A percentile compares a stretch with the other conserved stretches of the same genome.
Evolutionary conservation across 805 yeast species (phyloP).

Genomic region (Zygotorulaspora florentina): DNA sequence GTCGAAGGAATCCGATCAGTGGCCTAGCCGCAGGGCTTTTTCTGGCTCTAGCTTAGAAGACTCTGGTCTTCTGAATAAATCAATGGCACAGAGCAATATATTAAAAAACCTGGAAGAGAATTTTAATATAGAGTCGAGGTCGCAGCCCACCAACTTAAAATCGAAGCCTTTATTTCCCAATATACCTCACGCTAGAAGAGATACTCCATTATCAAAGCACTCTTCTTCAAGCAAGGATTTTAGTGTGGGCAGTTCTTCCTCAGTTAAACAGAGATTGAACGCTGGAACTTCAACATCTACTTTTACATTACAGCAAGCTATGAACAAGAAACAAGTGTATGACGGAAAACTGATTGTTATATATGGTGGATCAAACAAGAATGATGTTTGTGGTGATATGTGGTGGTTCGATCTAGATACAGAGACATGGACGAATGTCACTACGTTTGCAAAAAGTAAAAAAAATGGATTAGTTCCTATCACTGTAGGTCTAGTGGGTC

Average conservation of each 20-base stretch:
- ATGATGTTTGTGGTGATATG: slow-evolving; percentile 42
- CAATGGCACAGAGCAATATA: slow-evolving; percentile 14
- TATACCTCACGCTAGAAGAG: slow-evolving; percentile 17
- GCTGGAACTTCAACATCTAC: slow-evolving; percentile 3
- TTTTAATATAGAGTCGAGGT: slow-evolving; percentile 17
- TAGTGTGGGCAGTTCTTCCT: background rate
- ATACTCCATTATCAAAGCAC: slow-evolving; percentile 4
- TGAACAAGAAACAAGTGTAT: background rate
- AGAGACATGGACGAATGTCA: slow-evolving; percentile 39
- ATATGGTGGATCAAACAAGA: slow-evolving; percentile 40
- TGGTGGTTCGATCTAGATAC: slow-evolving; percentile 48
- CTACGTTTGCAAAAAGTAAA: slow-evolving; percentile 15
- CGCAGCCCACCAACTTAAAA: slow-evolving; percentile 5
- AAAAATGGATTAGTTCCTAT: slow-evolving; percentile 15
- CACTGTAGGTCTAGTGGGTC: slow-evolving; percentile 29
- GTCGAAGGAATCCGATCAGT: slow-evolving; percentile 11
- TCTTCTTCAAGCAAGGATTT: slow-evolving; percentile 3
- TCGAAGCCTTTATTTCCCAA: slow-evolving; percentile 18
- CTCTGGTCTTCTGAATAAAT: slow-evolving; percentile 11
- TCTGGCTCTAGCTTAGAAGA: slow-evolving; percentile 31
- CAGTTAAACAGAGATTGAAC: slow-evolving; percentile 3
- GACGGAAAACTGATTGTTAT: slow-evolving; percentile 26
- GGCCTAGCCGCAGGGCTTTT: slow-evolving; percentile 39
- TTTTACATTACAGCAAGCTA: background rate
- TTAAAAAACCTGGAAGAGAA: slow-evolving; percentile 22